Base-by-base conservation (phyloP, 2,329 filamentous ascomycete genomes). In the Penicillium sp. region DNA sequence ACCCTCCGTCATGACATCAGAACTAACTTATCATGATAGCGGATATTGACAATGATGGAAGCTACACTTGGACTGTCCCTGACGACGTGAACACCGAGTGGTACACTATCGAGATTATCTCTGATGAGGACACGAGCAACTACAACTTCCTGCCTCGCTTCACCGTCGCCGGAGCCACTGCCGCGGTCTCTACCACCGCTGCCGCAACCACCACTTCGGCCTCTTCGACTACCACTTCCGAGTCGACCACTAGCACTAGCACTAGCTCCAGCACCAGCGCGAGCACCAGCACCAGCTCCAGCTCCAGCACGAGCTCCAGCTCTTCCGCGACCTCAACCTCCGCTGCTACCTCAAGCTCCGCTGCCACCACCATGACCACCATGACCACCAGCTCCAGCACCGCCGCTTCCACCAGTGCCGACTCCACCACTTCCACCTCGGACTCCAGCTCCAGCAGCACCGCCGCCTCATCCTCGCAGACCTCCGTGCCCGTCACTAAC, bases 121-220 rank as follows among this genome's bases (percentile, higher is more conserved):
- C 73, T 59, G 79, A 80, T 59, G 58, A 59, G 6, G 62, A 82
- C 68, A 45, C 70, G 8, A 53, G 47, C 45, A 63, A 75, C 54
- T 71, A 69, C 66, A 83, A 83, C 74, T 83, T 79, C 74, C 76
- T 76, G 33, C 76, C 77, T 6, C 74, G 73, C 54, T 83, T 83
- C 69, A 70, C 73, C 34, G 70, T 83, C 51, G 63, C 76, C 12
- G 77, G 75, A 56, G 70, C 71, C 56, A 75, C 74, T 52, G 76
- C 58, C 54, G 56, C 63, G 29, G 59, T 61, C 45, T 52, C 62
- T 13, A 65, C 69, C 44, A 62, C 65, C 45, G 65, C 66, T 44
- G 64, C 74, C n/a, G 61, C 67, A 18, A 67, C 66, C 36, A 57
- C 57, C 29, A 51, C 63, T 13, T 47, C 62, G 8, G 29, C 61